Evolutionary conservation across 148 eudicot species (phyloP).

Genomic region (Nepenthes mirabilis): DNA sequence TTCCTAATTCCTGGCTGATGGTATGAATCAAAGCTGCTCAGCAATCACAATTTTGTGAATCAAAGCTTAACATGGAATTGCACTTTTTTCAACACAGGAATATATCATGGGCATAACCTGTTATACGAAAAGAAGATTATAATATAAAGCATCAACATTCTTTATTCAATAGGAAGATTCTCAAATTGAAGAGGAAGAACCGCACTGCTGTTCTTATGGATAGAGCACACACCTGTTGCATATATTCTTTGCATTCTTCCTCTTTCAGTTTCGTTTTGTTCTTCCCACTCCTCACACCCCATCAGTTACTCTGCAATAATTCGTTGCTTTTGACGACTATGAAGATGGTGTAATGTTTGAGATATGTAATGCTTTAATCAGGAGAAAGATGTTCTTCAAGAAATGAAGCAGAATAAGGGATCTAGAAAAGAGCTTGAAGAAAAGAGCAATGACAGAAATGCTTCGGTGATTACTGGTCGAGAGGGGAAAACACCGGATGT

Average conservation of each 20-base stretch:
- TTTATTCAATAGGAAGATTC: too few species aligned
- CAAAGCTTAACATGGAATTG: not conserved
- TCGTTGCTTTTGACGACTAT: too few species aligned
- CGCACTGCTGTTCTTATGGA: too few species aligned
- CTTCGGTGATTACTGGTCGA: conserved; percentile 17
- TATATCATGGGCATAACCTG: not conserved
- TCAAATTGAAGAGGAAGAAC: too few species aligned
- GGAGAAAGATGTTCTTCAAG: conserved; percentile 60
- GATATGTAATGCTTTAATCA: conserved; percentile 4
- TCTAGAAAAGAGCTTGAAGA: conserved; percentile 18
- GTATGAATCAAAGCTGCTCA: conserved; percentile 17
- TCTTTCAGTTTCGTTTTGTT: too few species aligned
- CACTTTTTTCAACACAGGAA: not conserved
- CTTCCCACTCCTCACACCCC: too few species aligned
- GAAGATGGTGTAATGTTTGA: not conserved
- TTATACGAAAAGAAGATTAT: too few species aligned
- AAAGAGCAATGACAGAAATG: conserved; percentile 12
- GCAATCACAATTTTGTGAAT: not conserved
- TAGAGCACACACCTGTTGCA: too few species aligned
- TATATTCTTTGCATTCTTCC: not conserved
- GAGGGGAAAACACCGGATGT: conserved; percentile 62
- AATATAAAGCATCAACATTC: too few species aligned
- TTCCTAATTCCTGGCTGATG: conserved; percentile 36
- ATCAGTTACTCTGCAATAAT: too few species aligned
- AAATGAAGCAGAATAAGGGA: conserved; percentile 24